phyloP scores from a whole-genome alignment of 208 protist genomes.

The Leishmania tarentolae region DNA sequence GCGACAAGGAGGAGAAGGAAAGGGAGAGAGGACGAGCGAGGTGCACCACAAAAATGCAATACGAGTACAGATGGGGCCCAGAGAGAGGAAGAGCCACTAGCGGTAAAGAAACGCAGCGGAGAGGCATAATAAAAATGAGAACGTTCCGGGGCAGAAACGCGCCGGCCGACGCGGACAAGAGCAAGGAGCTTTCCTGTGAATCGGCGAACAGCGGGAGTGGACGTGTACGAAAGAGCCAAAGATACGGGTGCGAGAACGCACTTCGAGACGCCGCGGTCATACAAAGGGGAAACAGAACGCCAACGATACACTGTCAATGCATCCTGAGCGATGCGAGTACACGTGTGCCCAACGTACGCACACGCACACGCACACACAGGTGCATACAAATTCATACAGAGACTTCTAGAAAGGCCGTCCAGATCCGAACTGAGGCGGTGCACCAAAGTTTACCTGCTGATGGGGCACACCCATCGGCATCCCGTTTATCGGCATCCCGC shows the following conservation, averaged over 20 bases:
- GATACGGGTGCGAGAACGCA: neutral
- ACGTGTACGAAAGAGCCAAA: neutral
- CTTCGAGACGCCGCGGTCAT: neutral
- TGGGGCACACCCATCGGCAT: slow-evolving; percentile 47
- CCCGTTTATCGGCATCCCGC: slow-evolving; percentile 28
- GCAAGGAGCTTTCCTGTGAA: neutral
- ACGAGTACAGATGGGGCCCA: neutral
- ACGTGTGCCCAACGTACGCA: neutral
- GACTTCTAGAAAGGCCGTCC: slow-evolving; percentile 57
- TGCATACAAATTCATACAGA: neutral
- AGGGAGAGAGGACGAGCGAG: neutral
- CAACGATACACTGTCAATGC: neutral
- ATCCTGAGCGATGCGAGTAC: neutral
- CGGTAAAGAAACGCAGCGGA: neutral
- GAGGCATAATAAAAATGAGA: neutral
- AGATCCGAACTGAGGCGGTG: slow-evolving; percentile 59
- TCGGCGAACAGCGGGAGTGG: neutral
- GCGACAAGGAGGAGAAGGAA: neutral
- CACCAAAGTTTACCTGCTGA: slow-evolving; percentile 43
- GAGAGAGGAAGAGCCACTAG: neutral
- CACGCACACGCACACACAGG: slow-evolving; percentile 3
- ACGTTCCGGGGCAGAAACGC: neutral
- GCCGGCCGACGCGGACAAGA: neutral
- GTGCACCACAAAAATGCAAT: neutral
- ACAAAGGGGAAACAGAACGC: neutral